Conservation (phyloP, 192 early-diverging fungal species). For the Coemansia sp. region DNA sequence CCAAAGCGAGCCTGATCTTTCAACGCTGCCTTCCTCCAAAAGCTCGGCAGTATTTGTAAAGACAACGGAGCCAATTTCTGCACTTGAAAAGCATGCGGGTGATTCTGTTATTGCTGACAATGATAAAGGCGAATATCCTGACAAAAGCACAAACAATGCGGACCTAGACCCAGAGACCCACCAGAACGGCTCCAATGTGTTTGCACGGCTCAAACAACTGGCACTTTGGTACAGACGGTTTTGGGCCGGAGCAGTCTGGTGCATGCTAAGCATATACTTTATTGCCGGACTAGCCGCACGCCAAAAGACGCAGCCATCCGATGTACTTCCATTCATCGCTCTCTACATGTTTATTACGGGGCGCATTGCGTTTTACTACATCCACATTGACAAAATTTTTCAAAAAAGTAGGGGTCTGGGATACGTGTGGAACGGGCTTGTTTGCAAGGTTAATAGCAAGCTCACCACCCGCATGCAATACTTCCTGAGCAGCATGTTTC, state of each 20-base stretch:
- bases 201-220: conserved; percentile 6
- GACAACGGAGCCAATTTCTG: neutral
- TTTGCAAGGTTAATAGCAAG: neutral
- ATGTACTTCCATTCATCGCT: conserved; percentile 49
- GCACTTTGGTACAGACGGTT: conserved; percentile 16
- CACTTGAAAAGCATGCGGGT: neutral
- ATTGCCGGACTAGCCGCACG: conserved; percentile 59
- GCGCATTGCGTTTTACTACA: conserved; percentile 49
- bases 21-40: neutral
- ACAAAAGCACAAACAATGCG: neutral
- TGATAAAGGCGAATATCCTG: neutral
- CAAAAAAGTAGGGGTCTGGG: conserved; percentile 9
- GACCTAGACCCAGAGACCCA: neutral
- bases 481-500: conserved; percentile 4
- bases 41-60: neutral
- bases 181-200: neutral
- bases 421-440: neutral
- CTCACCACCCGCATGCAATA: conserved; percentile 37
- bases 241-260: conserved; percentile 50
- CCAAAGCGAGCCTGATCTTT: neutral
- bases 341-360: conserved; percentile 58
- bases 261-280: conserved; percentile 60
- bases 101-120: neutral
- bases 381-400: conserved; percentile 26
- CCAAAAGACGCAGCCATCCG: conserved; percentile 39